Percentiles rank a stretch among this genome's conserved stretches.
Evolutionary conservation across 164 flowering plant genomes (phyloP).

Genomic region (Houttuynia cordata): DNA sequence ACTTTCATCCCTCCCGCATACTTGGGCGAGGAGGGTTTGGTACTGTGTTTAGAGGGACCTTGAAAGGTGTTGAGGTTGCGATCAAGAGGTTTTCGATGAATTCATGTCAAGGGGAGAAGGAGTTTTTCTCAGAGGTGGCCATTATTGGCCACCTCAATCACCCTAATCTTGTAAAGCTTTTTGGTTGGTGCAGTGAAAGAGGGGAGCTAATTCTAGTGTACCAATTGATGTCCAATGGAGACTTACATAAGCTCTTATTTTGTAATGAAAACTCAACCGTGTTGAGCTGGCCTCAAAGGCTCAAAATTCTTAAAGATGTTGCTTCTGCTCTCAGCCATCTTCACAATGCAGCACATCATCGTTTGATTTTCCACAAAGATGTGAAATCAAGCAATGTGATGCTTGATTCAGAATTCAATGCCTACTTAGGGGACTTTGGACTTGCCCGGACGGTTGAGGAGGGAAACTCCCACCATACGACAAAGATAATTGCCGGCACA

Average conservation of each 20-base stretch:
- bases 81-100: conserved; percentile 33
- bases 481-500: conserved; percentile 16
- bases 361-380: conserved; percentile 17
- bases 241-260: conserved; percentile 41
- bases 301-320: conserved; percentile 19
- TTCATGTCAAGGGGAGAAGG: conserved; percentile 37
- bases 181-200: conserved; percentile 46
- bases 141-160: conserved; percentile 50
- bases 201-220: conserved; percentile 46
- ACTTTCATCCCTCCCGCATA: conserved; percentile 28
- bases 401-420: conserved; percentile 17
- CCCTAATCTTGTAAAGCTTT: conserved; percentile 42
- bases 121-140: conserved; percentile 46
- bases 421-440: conserved; percentile 22
- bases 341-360: conserved; percentile 12
- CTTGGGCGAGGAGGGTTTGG: conserved; percentile 64
- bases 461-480: conserved; percentile 6
- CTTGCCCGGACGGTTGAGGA: conserved; percentile 16
- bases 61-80: conserved; percentile 27
- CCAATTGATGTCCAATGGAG: conserved; percentile 50
- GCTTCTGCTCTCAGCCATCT: conserved; percentile 15
- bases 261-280: conserved; percentile 1
- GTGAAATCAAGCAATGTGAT: conserved; percentile 23
- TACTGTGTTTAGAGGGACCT: conserved; percentile 40
- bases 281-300: conserved; percentile 36